These are phyloP conservation scores for Seiridium cupressi DNA, from an alignment of 2,329 filamentous ascomycete genomes.

Conservation along the genomic window DNA sequence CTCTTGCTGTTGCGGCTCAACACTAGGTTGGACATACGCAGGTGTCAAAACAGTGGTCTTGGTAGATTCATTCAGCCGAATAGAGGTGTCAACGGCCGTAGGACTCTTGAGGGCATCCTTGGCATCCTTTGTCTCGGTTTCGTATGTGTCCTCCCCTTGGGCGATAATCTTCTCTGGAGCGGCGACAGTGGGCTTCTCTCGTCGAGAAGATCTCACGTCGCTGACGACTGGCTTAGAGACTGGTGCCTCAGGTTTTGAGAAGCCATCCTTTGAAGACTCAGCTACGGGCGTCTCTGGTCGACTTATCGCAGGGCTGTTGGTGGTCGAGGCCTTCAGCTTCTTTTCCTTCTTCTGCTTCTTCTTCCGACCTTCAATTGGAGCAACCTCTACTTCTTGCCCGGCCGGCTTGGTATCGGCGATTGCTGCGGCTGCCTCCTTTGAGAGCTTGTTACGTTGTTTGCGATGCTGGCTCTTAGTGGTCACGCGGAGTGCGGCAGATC, in stretches of 20 bases:
- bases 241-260: slow-evolving; percentile 20
- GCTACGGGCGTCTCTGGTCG: slow-evolving; percentile 27
- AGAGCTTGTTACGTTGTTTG: slow-evolving; percentile 69
- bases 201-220: slow-evolving; percentile 16
- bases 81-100: slow-evolving; percentile 26
- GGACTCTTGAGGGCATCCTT: slow-evolving; percentile 25
- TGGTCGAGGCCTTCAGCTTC: slow-evolving; percentile 47
- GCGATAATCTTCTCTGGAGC: slow-evolving; percentile 14
- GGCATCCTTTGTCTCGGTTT: slow-evolving; percentile 18
- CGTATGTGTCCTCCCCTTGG: slow-evolving; percentile 16
- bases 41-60: slow-evolving; percentile 33
- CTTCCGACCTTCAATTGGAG: slow-evolving; percentile 75
- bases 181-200: slow-evolving; percentile 17
- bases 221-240: slow-evolving; percentile 17
- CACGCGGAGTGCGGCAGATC: slow-evolving; percentile 64
- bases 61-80: slow-evolving; percentile 31
- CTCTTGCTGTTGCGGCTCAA: slow-evolving; percentile 23
- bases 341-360: slow-evolving; percentile 84
- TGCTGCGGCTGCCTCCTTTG: slow-evolving; percentile 61
- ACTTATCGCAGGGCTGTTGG: slow-evolving; percentile 20
- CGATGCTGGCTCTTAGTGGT: slow-evolving; percentile 79
- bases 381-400: slow-evolving; percentile 57
- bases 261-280: slow-evolving; percentile 27
- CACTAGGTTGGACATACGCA: slow-evolving; percentile 25
- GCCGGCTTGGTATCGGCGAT: slow-evolving; percentile 48